Conservation (phyloP, 192 early-diverging fungal species). For the Backusella macrospora region DNA sequence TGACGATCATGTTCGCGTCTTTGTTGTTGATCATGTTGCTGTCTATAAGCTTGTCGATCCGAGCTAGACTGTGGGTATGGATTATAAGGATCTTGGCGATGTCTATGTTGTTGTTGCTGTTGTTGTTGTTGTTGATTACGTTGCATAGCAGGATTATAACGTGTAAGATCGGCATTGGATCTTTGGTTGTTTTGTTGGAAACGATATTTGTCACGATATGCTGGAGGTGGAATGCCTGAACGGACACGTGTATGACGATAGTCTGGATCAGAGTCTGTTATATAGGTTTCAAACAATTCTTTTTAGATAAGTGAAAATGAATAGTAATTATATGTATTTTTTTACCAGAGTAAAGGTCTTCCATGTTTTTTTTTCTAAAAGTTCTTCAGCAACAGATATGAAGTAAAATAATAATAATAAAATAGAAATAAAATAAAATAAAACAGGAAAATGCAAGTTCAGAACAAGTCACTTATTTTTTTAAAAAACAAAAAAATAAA, state of each 20-base stretch:
- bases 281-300: background rate
- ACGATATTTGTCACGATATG: slow-evolving; percentile 39
- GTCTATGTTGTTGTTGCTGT: slow-evolving; percentile 25
- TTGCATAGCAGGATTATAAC: slow-evolving; percentile 34
- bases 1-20: background rate
- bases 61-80: slow-evolving; percentile 28
- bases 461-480: slow-evolving; percentile 1
- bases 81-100: slow-evolving; percentile 38
- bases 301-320: background rate
- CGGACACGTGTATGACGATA: slow-evolving; percentile 44
- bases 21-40: slow-evolving; percentile 2
- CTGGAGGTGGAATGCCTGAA: slow-evolving; percentile 46
- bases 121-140: slow-evolving; percentile 14
- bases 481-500: too few relatives aligned
- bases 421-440: background rate
- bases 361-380: background rate
- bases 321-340: background rate
- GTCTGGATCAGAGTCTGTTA: slow-evolving; percentile 45
- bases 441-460: background rate
- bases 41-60: slow-evolving; percentile 26
- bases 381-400: background rate
- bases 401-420: background rate
- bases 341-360: slow-evolving; percentile 14
- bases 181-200: slow-evolving; percentile 29
- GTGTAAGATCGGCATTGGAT: slow-evolving; percentile 21